phyloP scores from a whole-genome alignment of 2,329 filamentous ascomycete genomes.

The Colletotrichum sp. region DNA sequence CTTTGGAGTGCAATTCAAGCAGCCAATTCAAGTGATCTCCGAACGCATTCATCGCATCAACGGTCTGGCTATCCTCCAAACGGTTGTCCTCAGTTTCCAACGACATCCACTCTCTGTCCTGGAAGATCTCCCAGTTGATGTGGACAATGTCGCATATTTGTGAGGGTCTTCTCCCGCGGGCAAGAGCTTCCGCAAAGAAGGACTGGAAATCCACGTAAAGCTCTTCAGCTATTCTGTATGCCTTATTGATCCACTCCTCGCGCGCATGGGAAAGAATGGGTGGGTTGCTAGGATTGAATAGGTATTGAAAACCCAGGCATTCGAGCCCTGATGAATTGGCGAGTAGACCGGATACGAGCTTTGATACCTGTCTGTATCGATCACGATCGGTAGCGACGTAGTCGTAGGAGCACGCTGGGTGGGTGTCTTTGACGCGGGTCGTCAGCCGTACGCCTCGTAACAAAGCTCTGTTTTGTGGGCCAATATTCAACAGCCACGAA shows the following conservation, averaged over 20 bases:
- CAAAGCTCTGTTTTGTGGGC: neutral
- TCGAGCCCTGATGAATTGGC: neutral
- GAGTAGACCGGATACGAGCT: neutral
- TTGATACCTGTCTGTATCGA: neutral
- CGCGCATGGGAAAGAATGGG: neutral
- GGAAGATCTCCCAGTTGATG: neutral
- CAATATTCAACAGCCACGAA: neutral
- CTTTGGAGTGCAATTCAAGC: neutral
- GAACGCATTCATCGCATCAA: neutral
- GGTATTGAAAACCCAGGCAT: neutral
- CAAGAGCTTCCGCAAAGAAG: neutral
- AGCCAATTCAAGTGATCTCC: neutral
- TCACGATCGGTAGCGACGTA: neutral
- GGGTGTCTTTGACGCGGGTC: neutral
- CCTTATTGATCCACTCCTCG: neutral
- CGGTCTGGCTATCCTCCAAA: neutral
- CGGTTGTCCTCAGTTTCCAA: neutral
- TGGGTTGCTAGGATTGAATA: neutral
- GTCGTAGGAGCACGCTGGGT: neutral
- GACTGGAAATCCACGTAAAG: neutral
- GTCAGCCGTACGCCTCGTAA: neutral
- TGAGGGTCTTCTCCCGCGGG: neutral
- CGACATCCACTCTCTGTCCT: neutral
- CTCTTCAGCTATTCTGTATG: neutral
- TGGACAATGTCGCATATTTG: neutral